Percentiles rank a stretch among this genome's conserved stretches.
These are phyloP conservation scores for Parastagonospora nodorum DNA, from an alignment of 2,329 filamentous ascomycete genomes.

Conservation along the genomic window DNA sequence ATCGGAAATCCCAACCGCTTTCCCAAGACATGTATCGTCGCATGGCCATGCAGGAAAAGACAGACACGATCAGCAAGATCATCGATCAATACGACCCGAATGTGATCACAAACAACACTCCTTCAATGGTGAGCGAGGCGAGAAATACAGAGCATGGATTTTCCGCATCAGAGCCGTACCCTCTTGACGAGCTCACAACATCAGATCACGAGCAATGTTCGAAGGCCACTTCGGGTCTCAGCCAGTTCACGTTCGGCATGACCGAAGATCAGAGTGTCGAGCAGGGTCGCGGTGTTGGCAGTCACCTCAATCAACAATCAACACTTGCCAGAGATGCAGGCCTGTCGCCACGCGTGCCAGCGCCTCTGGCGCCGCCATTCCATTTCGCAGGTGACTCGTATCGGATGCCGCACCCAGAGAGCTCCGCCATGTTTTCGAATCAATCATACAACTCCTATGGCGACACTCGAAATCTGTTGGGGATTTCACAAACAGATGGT, in stretches of 20 bases:
- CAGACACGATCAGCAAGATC: constrained; percentile 40
- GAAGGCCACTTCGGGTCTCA: constrained; percentile 15
- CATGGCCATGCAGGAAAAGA: constrained; percentile 22
- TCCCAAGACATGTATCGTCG: constrained; percentile 17
- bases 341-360: constrained; percentile 25
- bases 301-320: neutral
- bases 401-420: constrained; percentile 7
- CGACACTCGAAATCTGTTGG: constrained; percentile 40
- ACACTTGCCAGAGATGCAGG: constrained; percentile 19
- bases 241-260: constrained; percentile 34
- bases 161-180: neutral
- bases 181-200: neutral
- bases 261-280: neutral
- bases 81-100: constrained; percentile 35
- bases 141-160: neutral
- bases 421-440: constrained; percentile 31
- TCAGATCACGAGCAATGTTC: constrained; percentile 2
- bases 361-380: constrained; percentile 36
- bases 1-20: constrained; percentile 13
- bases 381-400: constrained; percentile 19
- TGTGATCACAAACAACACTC: constrained; percentile 8
- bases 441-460: constrained; percentile 42
- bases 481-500: constrained; percentile 19
- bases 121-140: constrained; percentile 1
- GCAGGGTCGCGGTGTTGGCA: no score